Evolutionary conservation across 805 yeast species (phyloP).

Genomic region (Hanseniaspora thailandica): DNA sequence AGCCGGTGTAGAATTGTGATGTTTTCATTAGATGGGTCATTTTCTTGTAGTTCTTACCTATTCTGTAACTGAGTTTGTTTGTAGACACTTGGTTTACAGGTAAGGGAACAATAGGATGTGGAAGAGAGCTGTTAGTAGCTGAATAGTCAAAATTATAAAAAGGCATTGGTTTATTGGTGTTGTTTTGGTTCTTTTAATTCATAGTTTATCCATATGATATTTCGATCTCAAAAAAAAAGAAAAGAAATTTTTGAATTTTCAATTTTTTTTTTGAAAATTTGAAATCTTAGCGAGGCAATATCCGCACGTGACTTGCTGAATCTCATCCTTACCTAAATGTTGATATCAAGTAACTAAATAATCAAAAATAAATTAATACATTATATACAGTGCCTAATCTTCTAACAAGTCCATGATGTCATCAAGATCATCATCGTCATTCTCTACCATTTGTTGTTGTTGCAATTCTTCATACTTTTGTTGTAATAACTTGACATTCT

Average conservation of each 20-base stretch:
- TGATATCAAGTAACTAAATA: neutral
- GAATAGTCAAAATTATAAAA: constrained; percentile 13
- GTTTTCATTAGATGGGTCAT: constrained; percentile 1
- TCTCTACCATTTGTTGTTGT: constrained; percentile 30
- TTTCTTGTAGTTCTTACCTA: constrained; percentile 10
- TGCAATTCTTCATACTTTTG: constrained; percentile 29
- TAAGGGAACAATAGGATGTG: constrained; percentile 11
- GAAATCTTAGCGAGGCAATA: too few species aligned
- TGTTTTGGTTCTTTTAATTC: too few species aligned
- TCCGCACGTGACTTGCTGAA: too few species aligned
- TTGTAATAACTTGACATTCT: constrained; percentile 44
- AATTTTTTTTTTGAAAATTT: too few species aligned
- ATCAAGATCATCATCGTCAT: constrained; percentile 38
- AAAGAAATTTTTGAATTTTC: neutral
- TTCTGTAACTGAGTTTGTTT: constrained; percentile 6
- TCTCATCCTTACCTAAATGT: too few species aligned
- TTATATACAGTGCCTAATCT: constrained; percentile 29
- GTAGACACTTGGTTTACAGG: constrained; percentile 12
- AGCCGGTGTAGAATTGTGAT: constrained; percentile 13
- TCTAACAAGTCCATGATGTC: constrained; percentile 61
- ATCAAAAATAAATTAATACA: neutral
- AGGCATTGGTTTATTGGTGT: neutral
- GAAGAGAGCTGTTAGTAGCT: constrained; percentile 14
- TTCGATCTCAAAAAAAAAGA: neutral
- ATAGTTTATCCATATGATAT: too few species aligned